These are phyloP conservation scores for Fusarium solani-melongenae DNA, from an alignment of 2,329 filamentous ascomycete species.

Conservation along the genomic window DNA sequence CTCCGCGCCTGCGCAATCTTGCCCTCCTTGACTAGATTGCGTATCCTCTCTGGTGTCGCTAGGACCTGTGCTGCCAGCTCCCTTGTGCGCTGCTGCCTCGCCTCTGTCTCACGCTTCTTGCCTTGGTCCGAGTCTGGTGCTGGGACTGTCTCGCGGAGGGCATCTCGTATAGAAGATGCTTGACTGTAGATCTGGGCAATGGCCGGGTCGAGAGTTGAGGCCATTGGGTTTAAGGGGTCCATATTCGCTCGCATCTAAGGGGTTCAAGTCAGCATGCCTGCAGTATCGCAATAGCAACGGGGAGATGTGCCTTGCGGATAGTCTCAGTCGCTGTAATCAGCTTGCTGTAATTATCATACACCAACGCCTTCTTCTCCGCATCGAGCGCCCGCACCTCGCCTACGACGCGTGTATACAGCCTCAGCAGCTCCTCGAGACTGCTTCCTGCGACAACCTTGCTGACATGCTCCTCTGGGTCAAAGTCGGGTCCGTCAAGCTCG, in stretches of 20 bases:
- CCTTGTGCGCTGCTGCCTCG: slow-evolving; percentile 54
- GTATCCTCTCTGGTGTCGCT: slow-evolving; percentile 68
- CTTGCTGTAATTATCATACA: slow-evolving; percentile 99
- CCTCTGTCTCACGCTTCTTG: slow-evolving; percentile 48
- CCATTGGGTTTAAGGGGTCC: slow-evolving; percentile 81
- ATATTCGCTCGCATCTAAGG: slow-evolving; percentile 81
- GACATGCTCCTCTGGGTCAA: slow-evolving; percentile 79
- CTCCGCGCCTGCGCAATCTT: slow-evolving; percentile 68
- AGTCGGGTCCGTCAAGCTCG: slow-evolving; percentile 79
- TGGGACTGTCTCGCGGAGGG: slow-evolving; percentile 60
- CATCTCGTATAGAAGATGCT: slow-evolving; percentile 65
- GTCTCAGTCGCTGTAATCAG: slow-evolving; percentile 96
- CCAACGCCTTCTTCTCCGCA: slow-evolving; percentile 94
- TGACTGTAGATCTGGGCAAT: slow-evolving; percentile 79
- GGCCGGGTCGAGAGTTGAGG: slow-evolving; percentile 77
- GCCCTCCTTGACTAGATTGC: slow-evolving; percentile 67
- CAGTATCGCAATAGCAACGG: background rate
- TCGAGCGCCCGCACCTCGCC: slow-evolving; percentile 90
- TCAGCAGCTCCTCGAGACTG: slow-evolving; percentile 75
- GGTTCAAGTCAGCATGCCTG: background rate
- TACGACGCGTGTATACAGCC: slow-evolving; percentile 76
- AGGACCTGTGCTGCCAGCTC: slow-evolving; percentile 73
- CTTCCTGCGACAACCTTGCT: slow-evolving; percentile 68
- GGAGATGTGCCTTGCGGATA: slow-evolving; percentile 75
- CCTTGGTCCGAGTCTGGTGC: slow-evolving; percentile 56